These are phyloP conservation scores for Atkinsonella texensis DNA, from an alignment of 2,329 filamentous ascomycete genomes.

Conservation along the genomic window DNA sequence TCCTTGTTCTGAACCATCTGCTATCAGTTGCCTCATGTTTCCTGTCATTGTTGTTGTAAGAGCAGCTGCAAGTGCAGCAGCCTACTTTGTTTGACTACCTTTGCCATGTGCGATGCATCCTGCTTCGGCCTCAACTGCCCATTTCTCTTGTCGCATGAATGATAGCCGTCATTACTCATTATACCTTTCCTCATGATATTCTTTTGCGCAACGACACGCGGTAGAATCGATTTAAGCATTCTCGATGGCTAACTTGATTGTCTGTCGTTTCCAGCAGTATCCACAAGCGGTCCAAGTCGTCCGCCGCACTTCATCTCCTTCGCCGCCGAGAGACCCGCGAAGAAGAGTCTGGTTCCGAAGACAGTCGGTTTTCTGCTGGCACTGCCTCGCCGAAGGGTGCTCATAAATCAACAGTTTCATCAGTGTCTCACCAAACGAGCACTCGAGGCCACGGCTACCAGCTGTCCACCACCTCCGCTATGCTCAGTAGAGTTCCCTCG, in stretches of 20 bases:
- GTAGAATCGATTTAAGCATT: neutral
- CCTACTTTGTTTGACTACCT: neutral
- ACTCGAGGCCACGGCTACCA: constrained; percentile 33
- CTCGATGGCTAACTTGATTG: constrained; percentile 2
- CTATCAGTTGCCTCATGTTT: no score
- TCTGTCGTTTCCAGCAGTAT: constrained; percentile 5
- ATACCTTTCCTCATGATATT: no score
- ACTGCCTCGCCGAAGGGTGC: constrained; percentile 20
- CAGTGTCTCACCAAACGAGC: constrained; percentile 24
- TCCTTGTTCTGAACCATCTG: neutral
- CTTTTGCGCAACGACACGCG: neutral
- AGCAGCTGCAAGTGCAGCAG: neutral
- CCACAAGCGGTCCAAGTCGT: constrained; percentile 44
- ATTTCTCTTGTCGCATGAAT: neutral
- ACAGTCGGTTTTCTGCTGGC: constrained; percentile 30
- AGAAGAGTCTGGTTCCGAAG: constrained; percentile 42
- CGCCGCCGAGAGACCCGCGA: constrained; percentile 37
- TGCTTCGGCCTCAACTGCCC: neutral
- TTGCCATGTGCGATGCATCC: neutral
- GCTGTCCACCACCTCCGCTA: constrained; percentile 31
- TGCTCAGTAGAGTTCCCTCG: constrained; percentile 30
- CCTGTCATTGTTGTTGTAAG: neutral
- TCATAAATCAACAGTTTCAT: constrained; percentile 19
- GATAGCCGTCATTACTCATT: neutral
- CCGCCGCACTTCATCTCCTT: constrained; percentile 40